A percentile compares a stretch with the other conserved stretches of the same genome.
phyloP scores from a whole-genome alignment of 139 green algal genomes.

The Chlamydomonas sphaeroides region DNA sequence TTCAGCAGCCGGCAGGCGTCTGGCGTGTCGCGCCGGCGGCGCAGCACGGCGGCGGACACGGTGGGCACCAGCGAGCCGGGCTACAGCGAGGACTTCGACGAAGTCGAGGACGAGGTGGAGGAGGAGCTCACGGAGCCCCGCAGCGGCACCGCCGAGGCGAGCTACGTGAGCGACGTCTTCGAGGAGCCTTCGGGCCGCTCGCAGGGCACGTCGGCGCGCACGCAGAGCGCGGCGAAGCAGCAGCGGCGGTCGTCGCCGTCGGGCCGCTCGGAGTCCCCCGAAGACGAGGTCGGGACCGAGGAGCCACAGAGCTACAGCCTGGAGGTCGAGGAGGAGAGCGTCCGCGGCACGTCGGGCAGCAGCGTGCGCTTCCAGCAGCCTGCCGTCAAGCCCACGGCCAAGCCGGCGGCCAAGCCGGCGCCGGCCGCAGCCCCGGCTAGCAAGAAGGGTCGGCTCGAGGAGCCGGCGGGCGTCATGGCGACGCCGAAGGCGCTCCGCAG shows the following conservation, averaged over 20 bases:
- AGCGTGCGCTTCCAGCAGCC: not conserved
- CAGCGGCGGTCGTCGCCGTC: too few species aligned
- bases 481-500: not conserved
- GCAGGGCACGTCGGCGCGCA: too few species aligned
- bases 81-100: constrained; percentile 19
- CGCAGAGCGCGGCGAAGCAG: not conserved
- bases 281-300: not conserved
- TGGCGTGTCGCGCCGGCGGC: not conserved
- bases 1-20: not conserved
- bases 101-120: not conserved
- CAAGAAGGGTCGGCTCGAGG: not conserved
- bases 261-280: too few species aligned
- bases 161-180: not conserved
- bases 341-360: not conserved
- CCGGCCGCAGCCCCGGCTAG: not conserved
- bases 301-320: constrained; percentile 9
- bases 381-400: not conserved
- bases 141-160: not conserved
- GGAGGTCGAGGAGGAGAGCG: not conserved
- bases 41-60: not conserved
- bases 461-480: not conserved
- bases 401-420: not conserved
- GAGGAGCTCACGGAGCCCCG: not conserved
- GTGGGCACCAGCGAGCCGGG: constrained; percentile 1
- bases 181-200: constrained; percentile 8